Conservation (phyloP, 2,329 filamentous ascomycete species). For the Ustilaginoidea virens region DNA sequence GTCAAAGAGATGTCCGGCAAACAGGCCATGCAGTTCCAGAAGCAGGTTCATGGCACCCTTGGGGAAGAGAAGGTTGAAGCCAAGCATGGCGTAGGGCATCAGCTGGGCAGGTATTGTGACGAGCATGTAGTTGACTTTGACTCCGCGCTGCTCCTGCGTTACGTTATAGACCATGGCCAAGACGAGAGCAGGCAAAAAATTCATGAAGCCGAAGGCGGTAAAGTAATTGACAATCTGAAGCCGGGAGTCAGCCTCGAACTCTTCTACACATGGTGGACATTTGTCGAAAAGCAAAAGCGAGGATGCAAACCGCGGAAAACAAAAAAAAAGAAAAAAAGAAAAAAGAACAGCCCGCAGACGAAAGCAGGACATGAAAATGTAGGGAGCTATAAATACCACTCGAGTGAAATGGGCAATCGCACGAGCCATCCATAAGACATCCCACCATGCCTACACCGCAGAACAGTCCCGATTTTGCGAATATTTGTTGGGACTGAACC, state of each 20-base stretch:
- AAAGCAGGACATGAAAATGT: slow-evolving; percentile 26
- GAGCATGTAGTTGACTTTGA: slow-evolving; percentile 65
- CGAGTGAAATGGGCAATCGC: slow-evolving; percentile 40
- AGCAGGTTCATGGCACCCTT: slow-evolving; percentile 40
- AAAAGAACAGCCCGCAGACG: no score
- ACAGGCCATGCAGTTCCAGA: slow-evolving; percentile 57
- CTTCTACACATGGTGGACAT: background rate
- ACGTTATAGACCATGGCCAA: slow-evolving; percentile 74
- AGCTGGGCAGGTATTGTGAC: slow-evolving; percentile 70
- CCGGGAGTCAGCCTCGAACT: slow-evolving; percentile 8
- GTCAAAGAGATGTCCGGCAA: slow-evolving; percentile 81
- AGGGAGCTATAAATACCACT: slow-evolving; percentile 47
- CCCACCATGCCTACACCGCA: slow-evolving; percentile 63
- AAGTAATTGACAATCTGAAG: slow-evolving; percentile 17
- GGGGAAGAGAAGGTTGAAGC: slow-evolving; percentile 52
- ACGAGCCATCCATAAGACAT: slow-evolving; percentile 56
- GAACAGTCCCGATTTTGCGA: slow-evolving; percentile 49
- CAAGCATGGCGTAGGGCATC: slow-evolving; percentile 66
- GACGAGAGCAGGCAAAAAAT: slow-evolving; percentile 50
- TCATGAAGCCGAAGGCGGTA: slow-evolving; percentile 15
- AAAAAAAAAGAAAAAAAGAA: slow-evolving; percentile 1
- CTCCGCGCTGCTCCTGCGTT: slow-evolving; percentile 69
- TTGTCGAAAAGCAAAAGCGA: background rate
- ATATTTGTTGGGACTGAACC: slow-evolving; percentile 44
- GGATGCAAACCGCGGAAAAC: background rate